Evolutionary conservation across 257 asterid genomes (phyloP).

Genomic region (Capsicum pubescens): DNA sequence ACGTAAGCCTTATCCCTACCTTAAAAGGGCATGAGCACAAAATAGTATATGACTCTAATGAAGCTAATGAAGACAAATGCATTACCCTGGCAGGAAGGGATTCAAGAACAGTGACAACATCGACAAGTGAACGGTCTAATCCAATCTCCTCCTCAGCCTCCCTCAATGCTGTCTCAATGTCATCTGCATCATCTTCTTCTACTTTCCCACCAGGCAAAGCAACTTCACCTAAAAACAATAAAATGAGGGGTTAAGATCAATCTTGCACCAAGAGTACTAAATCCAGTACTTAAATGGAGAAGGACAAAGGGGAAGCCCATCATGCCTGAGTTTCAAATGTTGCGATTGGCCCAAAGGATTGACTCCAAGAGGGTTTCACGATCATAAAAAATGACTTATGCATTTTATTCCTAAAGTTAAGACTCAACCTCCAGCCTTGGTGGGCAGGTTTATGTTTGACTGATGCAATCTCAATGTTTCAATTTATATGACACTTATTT

Average conservation of each 20-base stretch:
- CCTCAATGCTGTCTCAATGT: conserved; percentile 72
- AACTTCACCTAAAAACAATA: conserved; percentile 70
- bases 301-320: neutral
- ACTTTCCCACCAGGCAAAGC: conserved; percentile 88
- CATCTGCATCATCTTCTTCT: conserved; percentile 65
- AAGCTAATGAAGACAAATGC: neutral
- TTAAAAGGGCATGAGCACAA: neutral
- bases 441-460: neutral
- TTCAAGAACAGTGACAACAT: conserved; percentile 62
- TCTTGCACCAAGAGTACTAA: neutral
- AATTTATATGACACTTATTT: neutral
- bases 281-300: neutral
- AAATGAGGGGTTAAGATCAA: neutral
- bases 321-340: neutral
- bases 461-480: neutral
- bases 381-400: no score
- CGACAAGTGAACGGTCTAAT: conserved; percentile 72
- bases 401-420: no score
- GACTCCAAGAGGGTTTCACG: no score
- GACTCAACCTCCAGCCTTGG: neutral
- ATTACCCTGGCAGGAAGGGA: conserved; percentile 62
- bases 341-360: neutral
- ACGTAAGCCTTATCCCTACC: neutral
- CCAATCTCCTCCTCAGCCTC: conserved; percentile 95
- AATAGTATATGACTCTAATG: neutral